A percentile compares a stretch with the other conserved stretches of the same genome.
phyloP scores from a whole-genome alignment of 768 basidiomycete species.

The Rhizopogon vinicolor region DNA sequence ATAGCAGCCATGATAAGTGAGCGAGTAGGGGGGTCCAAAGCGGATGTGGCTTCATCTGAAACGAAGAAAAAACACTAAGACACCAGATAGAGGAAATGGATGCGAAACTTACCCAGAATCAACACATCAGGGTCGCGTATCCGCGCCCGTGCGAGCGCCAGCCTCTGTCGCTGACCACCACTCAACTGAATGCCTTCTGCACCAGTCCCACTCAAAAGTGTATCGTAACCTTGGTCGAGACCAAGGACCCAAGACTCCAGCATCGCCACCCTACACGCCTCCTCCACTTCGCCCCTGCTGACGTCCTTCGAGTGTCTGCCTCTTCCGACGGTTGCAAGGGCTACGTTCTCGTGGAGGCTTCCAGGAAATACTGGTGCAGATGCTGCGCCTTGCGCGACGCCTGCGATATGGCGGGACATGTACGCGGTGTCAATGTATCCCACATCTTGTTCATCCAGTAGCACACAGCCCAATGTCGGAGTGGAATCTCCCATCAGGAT shows the following conservation, averaged over 20 bases:
- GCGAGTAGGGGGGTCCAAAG: constrained; percentile 83
- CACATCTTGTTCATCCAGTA: constrained; percentile 81
- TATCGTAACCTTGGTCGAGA: constrained; percentile 88
- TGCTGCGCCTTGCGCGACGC: constrained; percentile 76
- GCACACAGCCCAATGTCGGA: constrained; percentile 58
- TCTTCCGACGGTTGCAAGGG: constrained; percentile 61
- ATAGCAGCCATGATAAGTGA: constrained; percentile 77
- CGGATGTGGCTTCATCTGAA: constrained; percentile 76
- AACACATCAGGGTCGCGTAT: constrained; percentile 84
- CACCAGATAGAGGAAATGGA: not conserved
- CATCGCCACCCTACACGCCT: constrained; percentile 80
- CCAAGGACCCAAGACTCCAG: constrained; percentile 84
- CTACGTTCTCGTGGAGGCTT: constrained; percentile 82
- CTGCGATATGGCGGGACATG: constrained; percentile 65
- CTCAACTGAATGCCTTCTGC: constrained; percentile 77
- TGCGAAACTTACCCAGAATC: constrained; percentile 70
- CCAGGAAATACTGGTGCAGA: constrained; percentile 59
- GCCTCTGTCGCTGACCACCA: constrained; percentile 88
- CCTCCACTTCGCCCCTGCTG: constrained; percentile 64
- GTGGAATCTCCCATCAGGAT: constrained; percentile 71
- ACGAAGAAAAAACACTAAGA: constrained; percentile 1
- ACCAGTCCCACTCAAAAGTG: constrained; percentile 41
- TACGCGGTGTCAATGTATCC: constrained; percentile 67
- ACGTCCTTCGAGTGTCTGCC: constrained; percentile 43
- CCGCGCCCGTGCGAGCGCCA: constrained; percentile 85